These are phyloP conservation scores for Recurvomyces mirabilis DNA, from an alignment of 495 filamentous ascomycete genomes.

Conservation along the genomic window DNA sequence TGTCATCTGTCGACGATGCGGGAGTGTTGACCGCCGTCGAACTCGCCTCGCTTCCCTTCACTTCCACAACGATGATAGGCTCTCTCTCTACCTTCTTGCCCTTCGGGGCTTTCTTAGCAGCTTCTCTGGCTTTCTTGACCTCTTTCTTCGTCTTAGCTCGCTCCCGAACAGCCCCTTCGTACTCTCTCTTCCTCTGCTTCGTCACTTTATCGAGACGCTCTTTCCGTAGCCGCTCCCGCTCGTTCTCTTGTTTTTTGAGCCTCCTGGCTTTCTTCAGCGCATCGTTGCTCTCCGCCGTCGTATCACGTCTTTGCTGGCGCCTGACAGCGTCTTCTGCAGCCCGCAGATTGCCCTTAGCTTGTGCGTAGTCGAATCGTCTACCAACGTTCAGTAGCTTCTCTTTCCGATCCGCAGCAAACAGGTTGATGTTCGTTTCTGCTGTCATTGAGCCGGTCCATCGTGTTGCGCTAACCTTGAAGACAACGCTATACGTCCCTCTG, in stretches of 20 bases:
- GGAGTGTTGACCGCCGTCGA: too few species aligned
- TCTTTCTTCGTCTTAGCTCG: slow-evolving; percentile 1
- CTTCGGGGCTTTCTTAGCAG: background rate
- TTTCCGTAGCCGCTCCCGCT: slow-evolving; percentile 18
- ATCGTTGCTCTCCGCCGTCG: slow-evolving; percentile 23
- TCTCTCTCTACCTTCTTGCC: background rate
- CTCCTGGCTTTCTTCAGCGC: slow-evolving; percentile 21
- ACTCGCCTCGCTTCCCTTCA: too few species aligned
- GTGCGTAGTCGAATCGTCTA: slow-evolving; percentile 15
- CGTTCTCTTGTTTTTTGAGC: slow-evolving; percentile 23
- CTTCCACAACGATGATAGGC: too few species aligned
- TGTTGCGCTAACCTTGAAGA: slow-evolving; percentile 68
- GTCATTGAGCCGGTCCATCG: background rate
- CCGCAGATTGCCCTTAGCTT: slow-evolving; percentile 15
- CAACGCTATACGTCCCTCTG: slow-evolving; percentile 65
- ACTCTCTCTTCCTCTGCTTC: slow-evolving; percentile 6
- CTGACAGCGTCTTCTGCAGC: slow-evolving; percentile 20
- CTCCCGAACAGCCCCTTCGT: background rate
- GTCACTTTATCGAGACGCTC: slow-evolving; percentile 14
- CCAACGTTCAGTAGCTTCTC: slow-evolving; percentile 51
- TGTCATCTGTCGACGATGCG: too few species aligned
- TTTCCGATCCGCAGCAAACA: slow-evolving; percentile 48
- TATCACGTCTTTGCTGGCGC: slow-evolving; percentile 31
- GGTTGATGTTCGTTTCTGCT: slow-evolving; percentile 45
- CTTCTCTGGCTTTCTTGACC: background rate